Conservation (phyloP, 2,329 filamentous ascomycete genomes). For the Zopfia rhizophila region DNA sequence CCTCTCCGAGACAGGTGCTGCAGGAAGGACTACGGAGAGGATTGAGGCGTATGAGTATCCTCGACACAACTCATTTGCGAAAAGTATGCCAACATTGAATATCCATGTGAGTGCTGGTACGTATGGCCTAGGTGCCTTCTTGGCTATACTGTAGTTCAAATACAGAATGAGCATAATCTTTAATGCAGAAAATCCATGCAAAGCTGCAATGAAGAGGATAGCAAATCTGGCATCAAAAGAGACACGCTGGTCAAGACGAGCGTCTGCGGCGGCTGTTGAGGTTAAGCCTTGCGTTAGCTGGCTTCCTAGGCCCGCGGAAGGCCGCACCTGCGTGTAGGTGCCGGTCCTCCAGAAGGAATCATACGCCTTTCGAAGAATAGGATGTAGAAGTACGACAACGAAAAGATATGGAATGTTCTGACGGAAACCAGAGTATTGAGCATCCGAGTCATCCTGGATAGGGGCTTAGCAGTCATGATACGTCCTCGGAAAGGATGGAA, state of each 20-base stretch:
- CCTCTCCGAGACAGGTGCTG: conserved; percentile 54
- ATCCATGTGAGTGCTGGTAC: conserved; percentile 84
- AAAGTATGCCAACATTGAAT: conserved; percentile 87
- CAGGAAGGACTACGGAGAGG: conserved; percentile 62
- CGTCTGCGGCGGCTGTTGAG: conserved; percentile 63
- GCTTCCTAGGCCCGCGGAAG: conserved; percentile 42
- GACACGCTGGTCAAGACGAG: conserved; percentile 70
- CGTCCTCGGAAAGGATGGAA: conserved; percentile 4
- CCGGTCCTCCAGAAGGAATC: conserved; percentile 62
- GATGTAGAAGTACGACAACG: conserved; percentile 79
- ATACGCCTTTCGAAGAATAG: conserved; percentile 78
- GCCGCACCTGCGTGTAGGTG: conserved; percentile 57
- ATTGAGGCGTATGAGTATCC: conserved; percentile 80
- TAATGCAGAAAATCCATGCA: conserved; percentile 86
- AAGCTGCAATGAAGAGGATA: conserved; percentile 76
- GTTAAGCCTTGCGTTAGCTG: conserved; percentile 54
- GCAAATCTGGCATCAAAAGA: conserved; percentile 88
- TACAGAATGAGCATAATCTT: conserved; percentile 86
- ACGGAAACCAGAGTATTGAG: conserved; percentile 87
- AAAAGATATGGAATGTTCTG: conserved; percentile 85
- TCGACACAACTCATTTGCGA: conserved; percentile 84
- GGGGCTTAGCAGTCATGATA: conserved; percentile 19
- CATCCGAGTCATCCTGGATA: conserved; percentile 82
- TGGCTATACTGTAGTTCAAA: conserved; percentile 84
- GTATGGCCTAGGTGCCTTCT: conserved; percentile 72